These are phyloP conservation scores for Chaetoceros tenuissimus DNA, from an alignment of 108 stramenopile genomes.

Conservation along the genomic window DNA sequence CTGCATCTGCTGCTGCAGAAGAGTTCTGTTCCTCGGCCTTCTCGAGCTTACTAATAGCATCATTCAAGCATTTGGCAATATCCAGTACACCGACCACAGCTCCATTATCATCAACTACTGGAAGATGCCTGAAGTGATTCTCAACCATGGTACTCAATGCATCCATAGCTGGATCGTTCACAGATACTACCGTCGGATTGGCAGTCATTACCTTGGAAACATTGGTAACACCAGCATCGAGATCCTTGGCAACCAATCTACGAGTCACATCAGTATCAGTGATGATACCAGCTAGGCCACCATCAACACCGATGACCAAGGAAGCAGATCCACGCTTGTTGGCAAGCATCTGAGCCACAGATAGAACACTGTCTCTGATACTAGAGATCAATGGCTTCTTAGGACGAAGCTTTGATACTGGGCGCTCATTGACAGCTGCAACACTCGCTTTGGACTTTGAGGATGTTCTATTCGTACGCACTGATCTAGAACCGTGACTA, in stretches of 20 bases:
- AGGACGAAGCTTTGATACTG: conserved; percentile 70
- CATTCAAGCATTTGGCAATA: conserved; percentile 93
- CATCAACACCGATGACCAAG: conserved; percentile 37
- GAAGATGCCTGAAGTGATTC: conserved; percentile 87
- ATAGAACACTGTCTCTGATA: conserved; percentile 35
- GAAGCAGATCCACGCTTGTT: conserved; percentile 59
- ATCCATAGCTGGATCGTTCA: conserved; percentile 78
- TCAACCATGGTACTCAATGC: conserved; percentile 89
- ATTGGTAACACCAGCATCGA: conserved; percentile 42
- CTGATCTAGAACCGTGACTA: no score
- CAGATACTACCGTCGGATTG: conserved; percentile 73
- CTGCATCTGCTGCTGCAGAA: no score
- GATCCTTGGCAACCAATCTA: conserved; percentile 59
- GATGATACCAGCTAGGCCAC: conserved; percentile 72
- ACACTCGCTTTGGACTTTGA: conserved; percentile 8
- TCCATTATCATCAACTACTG: conserved; percentile 78
- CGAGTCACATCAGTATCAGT: conserved; percentile 78
- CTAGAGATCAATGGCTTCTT: conserved; percentile 53
- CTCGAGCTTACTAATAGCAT: conserved; percentile 88
- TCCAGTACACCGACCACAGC: conserved; percentile 84
- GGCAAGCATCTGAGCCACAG: conserved; percentile 51
- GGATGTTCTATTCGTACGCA: not conserved
- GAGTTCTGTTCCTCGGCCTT: conserved; percentile 43
- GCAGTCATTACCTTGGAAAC: conserved; percentile 76
- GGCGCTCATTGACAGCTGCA: no score